Evolutionary conservation across 2,329 filamentous ascomycete species (phyloP), one percentile per base, ranked within the genome.

Genomic region (Emergomyces africanus): DNA sequence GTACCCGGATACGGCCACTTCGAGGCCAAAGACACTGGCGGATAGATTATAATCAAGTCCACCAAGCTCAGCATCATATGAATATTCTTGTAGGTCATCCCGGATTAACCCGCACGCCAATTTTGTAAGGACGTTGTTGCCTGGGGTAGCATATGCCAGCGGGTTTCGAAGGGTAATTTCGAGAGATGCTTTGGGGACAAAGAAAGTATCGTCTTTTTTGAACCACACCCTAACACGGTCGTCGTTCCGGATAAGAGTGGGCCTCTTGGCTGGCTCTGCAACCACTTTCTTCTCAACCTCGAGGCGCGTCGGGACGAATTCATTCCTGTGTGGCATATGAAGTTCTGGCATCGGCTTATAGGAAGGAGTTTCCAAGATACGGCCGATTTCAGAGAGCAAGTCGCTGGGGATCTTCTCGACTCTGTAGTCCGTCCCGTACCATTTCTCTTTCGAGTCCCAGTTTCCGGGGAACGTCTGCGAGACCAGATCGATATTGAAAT

Each of bases 161-260:
- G 90, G 88, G 61, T 86, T 95, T 66, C 86, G 83, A 64, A 95
- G 80, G 65, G 86, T 89, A 63, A 96, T 83, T 64, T 90, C 83
- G 20, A 97, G 78, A 61, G 90, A 94, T 3, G 89, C 94, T 72
- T 95, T 96, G 9, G 94, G 94, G 10, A 97, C 94, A 91, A 92
- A 97, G 74, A 97, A 99, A 0, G 86, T 90, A 66, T 99, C 94
- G 67, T 99, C 94, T 75, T 97, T 97, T 78, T 99, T 99, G 79
- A 86, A 96, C 94, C 94, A 99, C 2, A 89, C 87, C 35, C 91
- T 85, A 0, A 89, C 85, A 39, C 84, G 77, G 5, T 85, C 80
- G 65, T 96, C 92, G 66, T 95, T 90, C 64, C 91, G 85, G 62
- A 99, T 86, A 28, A 99, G 79, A 61, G 85, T 87, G 0, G 94